Conservation (phyloP, 2,329 filamentous ascomycete genomes). For the Xylogone sp. region DNA sequence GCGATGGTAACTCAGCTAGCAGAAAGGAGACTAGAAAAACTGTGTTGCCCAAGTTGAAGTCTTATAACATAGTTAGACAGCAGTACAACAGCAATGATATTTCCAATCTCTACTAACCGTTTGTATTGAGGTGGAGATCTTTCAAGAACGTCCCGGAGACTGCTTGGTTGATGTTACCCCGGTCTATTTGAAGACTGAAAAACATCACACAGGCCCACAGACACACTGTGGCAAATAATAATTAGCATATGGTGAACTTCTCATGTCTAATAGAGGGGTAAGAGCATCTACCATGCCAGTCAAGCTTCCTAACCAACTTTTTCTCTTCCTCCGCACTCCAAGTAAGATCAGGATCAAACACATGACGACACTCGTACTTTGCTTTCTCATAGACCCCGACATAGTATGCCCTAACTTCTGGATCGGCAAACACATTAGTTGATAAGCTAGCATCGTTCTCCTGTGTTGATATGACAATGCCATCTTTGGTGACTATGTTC, state of each 20-base stretch:
- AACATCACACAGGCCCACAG: constrained; percentile 33
- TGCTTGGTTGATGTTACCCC: constrained; percentile 30
- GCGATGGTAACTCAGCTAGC: constrained; percentile 56
- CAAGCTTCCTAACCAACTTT: constrained; percentile 15
- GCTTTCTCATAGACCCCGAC: constrained; percentile 19
- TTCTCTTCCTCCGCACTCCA: constrained; percentile 7
- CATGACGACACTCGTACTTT: constrained; percentile 21
- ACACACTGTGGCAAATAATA: not conserved
- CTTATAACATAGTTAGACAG: constrained; percentile 1
- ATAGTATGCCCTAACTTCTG: constrained; percentile 19
- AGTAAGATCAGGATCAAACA: constrained; percentile 18
- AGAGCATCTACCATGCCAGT: constrained; percentile 16
- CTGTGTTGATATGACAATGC: constrained; percentile 5
- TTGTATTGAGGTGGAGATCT: constrained; percentile 40
- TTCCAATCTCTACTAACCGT: constrained; percentile 25
- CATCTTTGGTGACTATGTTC: constrained; percentile 9
- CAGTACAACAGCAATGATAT: not conserved
- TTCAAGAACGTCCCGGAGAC: constrained; percentile 41
- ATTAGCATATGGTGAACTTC: constrained; percentile 1
- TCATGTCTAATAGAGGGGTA: not conserved
- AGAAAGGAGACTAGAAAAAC: constrained; percentile 52
- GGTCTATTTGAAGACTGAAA: constrained; percentile 31
- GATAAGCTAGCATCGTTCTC: constrained; percentile 4
- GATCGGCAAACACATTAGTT: constrained; percentile 17
- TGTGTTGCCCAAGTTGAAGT: constrained; percentile 46